Percentiles rank a stretch among this genome's conserved stretches.
phyloP scores from a whole-genome alignment of 495 filamentous ascomycete genomes.

The Lasiosphaeriaceae sp. region DNA sequence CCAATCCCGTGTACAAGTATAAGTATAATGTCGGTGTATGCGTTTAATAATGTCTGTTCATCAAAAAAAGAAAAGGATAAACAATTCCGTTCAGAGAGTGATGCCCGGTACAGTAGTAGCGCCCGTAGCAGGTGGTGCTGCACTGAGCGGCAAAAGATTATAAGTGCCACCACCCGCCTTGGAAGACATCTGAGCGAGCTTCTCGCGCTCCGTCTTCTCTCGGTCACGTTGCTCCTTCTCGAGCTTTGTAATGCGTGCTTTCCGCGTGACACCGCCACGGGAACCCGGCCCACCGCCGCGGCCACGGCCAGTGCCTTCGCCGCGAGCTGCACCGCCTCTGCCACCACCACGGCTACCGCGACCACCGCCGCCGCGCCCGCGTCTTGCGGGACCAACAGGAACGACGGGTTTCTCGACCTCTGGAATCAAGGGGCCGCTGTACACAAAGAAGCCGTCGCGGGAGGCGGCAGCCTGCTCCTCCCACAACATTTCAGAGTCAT shows the following conservation, averaged over 20 bases:
- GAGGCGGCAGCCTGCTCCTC: conserved; percentile 92
- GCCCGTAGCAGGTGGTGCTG: background rate
- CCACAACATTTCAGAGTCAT: conserved; percentile 93
- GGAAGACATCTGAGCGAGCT: conserved; percentile 22
- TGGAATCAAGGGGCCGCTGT: conserved; percentile 77
- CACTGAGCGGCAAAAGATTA: background rate
- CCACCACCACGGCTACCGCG: conserved; percentile 57
- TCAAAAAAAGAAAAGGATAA: no score
- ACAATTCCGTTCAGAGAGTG: background rate
- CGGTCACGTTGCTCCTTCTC: conserved; percentile 69
- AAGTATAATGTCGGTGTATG: no score
- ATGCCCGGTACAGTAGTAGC: background rate
- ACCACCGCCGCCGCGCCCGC: conserved; percentile 63
- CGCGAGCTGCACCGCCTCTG: conserved; percentile 33
- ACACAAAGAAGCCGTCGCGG: conserved; percentile 88
- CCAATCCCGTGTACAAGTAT: no score
- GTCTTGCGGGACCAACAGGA: conserved; percentile 70
- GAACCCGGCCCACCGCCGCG: conserved; percentile 69
- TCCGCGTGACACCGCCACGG: conserved; percentile 72
- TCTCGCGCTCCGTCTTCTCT: conserved; percentile 47
- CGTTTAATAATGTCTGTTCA: no score
- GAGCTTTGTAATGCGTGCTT: conserved; percentile 77
- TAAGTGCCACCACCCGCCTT: background rate
- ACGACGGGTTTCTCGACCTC: conserved; percentile 81
- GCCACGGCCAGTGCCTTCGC: conserved; percentile 42